Percentiles rank a stretch among this genome's conserved stretches.
These are phyloP conservation scores for Kodamaea ohmeri DNA, from an alignment of 1,139 yeast species.

Conservation along the genomic window DNA sequence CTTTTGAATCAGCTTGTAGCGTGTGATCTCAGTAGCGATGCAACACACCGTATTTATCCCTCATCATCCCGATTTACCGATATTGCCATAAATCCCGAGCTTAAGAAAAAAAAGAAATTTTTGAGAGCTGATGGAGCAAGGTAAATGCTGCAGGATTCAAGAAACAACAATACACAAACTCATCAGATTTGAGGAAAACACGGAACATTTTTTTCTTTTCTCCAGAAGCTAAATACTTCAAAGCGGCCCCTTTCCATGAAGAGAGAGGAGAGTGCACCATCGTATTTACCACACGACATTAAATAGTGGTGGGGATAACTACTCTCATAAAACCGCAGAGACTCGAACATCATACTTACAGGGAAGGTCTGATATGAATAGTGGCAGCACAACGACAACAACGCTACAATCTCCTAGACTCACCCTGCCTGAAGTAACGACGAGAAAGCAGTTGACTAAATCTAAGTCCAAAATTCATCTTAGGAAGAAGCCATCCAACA, in stretches of 20 bases:
- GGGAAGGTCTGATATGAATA: constrained; percentile 1
- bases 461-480: constrained; percentile 3
- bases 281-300: too few relatives aligned
- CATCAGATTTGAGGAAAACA: neutral
- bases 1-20: too few relatives aligned
- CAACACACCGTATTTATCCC: neutral
- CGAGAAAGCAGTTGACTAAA: neutral
- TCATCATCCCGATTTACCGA: neutral
- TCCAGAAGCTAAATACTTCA: neutral
- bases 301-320: too few relatives aligned
- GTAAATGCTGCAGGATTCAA: neutral
- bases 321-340: neutral
- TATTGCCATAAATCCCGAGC: constrained; percentile 1
- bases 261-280: neutral
- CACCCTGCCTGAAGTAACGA: neutral
- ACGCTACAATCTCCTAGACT: neutral
- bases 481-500: constrained; percentile 9
- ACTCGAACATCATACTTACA: neutral
- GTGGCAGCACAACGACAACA: neutral
- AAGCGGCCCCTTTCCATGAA: neutral
- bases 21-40: too few relatives aligned
- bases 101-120: constrained; percentile 1
- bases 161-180: neutral
- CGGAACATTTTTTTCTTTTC: constrained; percentile 2
- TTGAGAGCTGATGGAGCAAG: constrained; percentile 1